Conservation (phyloP, 2,329 filamentous ascomycete genomes). For the Colletotrichum nymphaeae region DNA sequence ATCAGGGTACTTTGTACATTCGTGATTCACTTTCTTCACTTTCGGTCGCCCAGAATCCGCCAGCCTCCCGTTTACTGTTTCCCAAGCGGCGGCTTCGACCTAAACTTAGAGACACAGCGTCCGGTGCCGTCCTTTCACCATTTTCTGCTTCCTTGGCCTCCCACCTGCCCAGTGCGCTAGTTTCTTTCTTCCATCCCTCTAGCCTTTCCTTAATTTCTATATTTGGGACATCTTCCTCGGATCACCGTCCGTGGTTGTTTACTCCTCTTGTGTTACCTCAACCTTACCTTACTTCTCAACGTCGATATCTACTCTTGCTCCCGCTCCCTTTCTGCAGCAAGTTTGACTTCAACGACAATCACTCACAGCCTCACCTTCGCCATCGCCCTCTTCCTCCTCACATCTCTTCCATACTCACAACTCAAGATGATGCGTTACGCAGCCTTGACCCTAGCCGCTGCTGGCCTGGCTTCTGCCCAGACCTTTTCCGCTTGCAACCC, state of each 20-base stretch:
- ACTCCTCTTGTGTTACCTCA: too few relatives aligned
- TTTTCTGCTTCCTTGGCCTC: background rate
- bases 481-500: conserved; percentile 36
- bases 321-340: conserved; percentile 3
- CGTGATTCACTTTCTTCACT: background rate
- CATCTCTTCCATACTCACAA: background rate
- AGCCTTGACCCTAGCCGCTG: conserved; percentile 27
- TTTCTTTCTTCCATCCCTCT: background rate
- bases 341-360: background rate
- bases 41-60: background rate
- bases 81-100: background rate
- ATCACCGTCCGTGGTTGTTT: background rate
- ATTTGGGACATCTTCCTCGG: conserved; percentile 2
- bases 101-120: background rate
- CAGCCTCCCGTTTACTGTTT: conserved; percentile 24
- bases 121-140: background rate
- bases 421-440: conserved; percentile 21
- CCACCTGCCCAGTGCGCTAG: background rate
- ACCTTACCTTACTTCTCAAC: background rate
- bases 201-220: conserved; percentile 14
- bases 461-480: conserved; percentile 31
- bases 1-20: background rate
- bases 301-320: background rate
- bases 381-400: background rate
- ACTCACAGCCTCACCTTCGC: background rate